These are phyloP conservation scores for Xylaria acuta DNA, from an alignment of 495 filamentous ascomycete species.

Conservation along the genomic window DNA sequence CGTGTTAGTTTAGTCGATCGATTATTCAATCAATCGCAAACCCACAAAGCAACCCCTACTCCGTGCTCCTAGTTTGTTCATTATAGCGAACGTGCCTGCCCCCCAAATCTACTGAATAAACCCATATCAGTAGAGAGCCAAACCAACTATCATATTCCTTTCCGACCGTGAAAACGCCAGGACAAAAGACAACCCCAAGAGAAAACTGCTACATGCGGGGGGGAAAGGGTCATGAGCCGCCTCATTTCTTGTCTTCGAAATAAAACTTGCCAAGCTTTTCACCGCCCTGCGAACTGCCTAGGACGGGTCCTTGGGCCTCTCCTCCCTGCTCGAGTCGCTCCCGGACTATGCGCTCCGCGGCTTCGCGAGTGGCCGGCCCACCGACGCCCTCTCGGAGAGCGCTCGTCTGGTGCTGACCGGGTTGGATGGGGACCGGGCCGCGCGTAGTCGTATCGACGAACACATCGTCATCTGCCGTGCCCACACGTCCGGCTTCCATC, in stretches of 20 bases:
- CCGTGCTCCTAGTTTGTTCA: slow-evolving; percentile 13
- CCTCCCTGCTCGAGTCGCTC: slow-evolving; percentile 56
- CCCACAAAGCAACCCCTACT: slow-evolving; percentile 11
- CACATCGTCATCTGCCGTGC: slow-evolving; percentile 38
- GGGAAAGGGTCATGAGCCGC: background rate
- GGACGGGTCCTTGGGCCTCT: slow-evolving; percentile 38
- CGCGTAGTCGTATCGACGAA: slow-evolving; percentile 55
- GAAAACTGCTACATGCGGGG: background rate
- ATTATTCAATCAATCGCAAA: background rate
- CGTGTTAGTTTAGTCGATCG: background rate
- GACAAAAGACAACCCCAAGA: background rate
- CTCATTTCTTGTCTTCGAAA: slow-evolving; percentile 57
- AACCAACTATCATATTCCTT: background rate
- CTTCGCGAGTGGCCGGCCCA: slow-evolving; percentile 45
- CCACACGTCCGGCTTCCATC: slow-evolving; percentile 42
- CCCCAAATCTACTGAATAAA: slow-evolving; percentile 1
- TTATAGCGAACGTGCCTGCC: slow-evolving; percentile 20
- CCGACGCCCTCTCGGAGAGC: slow-evolving; percentile 44
- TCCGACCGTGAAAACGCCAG: background rate
- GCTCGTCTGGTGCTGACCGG: slow-evolving; percentile 39
- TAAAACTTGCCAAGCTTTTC: slow-evolving; percentile 60
- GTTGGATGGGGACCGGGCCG: slow-evolving; percentile 46
- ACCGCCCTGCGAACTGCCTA: slow-evolving; percentile 48
- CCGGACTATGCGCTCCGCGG: slow-evolving; percentile 61
- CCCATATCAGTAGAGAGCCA: background rate